phyloP scores from a whole-genome alignment of 495 filamentous ascomycete genomes.

The Rostrohypoxylon terebratum region DNA sequence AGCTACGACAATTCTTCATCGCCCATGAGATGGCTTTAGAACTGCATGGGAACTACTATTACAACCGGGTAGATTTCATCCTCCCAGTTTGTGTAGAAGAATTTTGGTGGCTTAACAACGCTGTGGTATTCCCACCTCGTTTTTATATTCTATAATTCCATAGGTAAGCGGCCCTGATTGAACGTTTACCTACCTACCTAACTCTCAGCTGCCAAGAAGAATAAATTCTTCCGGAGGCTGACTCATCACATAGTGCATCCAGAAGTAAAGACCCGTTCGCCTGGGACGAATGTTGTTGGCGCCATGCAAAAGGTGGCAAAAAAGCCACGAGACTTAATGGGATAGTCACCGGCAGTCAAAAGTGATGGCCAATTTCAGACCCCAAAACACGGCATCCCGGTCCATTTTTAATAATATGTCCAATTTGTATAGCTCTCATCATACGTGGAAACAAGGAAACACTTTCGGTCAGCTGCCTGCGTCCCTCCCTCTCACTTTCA shows the following conservation, averaged over 20 bases:
- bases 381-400: background rate
- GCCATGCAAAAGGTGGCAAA: background rate
- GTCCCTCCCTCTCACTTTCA: background rate
- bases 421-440: background rate
- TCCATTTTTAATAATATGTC: background rate
- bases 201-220: background rate
- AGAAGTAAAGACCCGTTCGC: background rate
- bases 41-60: background rate
- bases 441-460: background rate
- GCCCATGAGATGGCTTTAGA: background rate
- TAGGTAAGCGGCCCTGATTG: background rate
- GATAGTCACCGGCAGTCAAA: background rate
- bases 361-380: background rate
- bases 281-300: background rate
- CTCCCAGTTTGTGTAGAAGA: background rate
- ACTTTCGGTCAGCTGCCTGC: background rate
- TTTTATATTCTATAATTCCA: slow-evolving; percentile 2
- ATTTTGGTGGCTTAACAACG: slow-evolving; percentile 11
- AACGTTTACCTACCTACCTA: background rate
- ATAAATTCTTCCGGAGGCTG: background rate
- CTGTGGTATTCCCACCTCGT: slow-evolving; percentile 11
- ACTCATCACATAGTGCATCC: background rate
- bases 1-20: background rate
- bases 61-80: background rate
- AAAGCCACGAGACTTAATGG: background rate